Percentiles rank a stretch among this genome's conserved stretches.
Conservation (phyloP, 768 basidiomycete species). For the Clitopilus passeckerianus region DNA sequence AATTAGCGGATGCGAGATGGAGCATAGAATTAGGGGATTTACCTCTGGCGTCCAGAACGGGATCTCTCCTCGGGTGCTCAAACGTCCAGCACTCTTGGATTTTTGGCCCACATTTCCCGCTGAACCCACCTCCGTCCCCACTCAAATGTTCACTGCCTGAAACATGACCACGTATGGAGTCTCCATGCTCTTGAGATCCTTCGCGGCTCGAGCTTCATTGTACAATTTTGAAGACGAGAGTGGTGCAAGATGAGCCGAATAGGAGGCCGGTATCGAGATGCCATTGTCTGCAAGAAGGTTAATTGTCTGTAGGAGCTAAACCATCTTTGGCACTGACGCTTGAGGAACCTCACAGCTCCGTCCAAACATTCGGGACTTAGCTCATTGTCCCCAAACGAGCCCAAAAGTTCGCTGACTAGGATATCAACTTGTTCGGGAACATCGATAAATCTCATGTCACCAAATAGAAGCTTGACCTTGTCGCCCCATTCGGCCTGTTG, state of each 20-base stretch:
- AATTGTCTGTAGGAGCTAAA: conserved; percentile 1
- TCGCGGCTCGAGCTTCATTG: conserved; percentile 68
- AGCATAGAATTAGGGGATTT: conserved; percentile 4
- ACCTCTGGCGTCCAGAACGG: conserved; percentile 72
- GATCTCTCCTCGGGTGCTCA: conserved; percentile 84
- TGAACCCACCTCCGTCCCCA: conserved; percentile 58
- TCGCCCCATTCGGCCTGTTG: conserved; percentile 80
- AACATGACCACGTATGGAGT: conserved; percentile 99
- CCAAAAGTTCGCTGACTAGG: conserved; percentile 90
- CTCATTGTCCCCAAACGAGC: conserved; percentile 98
- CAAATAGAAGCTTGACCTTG: conserved; percentile 78
- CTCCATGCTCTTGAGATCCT: conserved; percentile 72
- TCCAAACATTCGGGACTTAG: conserved; percentile 97
- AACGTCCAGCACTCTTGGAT: conserved; percentile 98
- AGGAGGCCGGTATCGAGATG: conserved; percentile 94
- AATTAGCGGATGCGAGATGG: neutral
- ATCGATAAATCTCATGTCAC: conserved; percentile 86
- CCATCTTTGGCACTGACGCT: conserved; percentile 50
- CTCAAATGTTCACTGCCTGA: conserved; percentile 89
- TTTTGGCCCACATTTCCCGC: conserved; percentile 70
- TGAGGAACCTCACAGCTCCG: conserved; percentile 90
- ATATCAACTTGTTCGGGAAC: conserved; percentile 90
- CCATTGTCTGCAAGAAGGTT: conserved; percentile 59
- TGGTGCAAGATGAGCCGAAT: conserved; percentile 92
- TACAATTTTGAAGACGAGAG: conserved; percentile 91